Evolutionary conservation across 192 early-diverging fungal species (phyloP).

Genomic region (Backusella tarrabulga): DNA sequence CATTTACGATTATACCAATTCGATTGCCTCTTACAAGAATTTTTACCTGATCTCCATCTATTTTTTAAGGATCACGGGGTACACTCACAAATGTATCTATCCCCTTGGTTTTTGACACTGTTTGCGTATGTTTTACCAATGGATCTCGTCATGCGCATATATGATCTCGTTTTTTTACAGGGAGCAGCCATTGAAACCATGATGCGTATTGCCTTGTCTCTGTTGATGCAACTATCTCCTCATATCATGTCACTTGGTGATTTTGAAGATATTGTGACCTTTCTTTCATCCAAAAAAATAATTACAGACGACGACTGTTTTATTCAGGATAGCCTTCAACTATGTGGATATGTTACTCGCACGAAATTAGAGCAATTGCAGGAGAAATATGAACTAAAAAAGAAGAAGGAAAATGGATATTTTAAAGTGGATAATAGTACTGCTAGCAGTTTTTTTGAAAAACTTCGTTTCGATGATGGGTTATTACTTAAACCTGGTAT

Average conservation of each 20-base stretch:
- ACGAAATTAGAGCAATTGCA: not conserved
- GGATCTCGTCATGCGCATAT: constrained; percentile 82
- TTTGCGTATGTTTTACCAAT: constrained; percentile 98
- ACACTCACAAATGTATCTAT: constrained; percentile 85
- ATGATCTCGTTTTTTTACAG: constrained; percentile 90
- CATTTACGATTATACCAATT: constrained; percentile 89
- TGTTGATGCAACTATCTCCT: constrained; percentile 78
- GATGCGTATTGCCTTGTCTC: constrained; percentile 81
- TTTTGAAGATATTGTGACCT: constrained; percentile 84
- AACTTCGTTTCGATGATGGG: not conserved
- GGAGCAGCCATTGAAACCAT: constrained; percentile 82
- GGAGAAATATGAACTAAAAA: not conserved
- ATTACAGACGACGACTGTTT: constrained; percentile 47
- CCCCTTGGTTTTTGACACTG: constrained; percentile 95
- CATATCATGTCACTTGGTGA: constrained; percentile 62
- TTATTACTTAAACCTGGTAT: not conserved
- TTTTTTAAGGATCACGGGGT: constrained; percentile 77
- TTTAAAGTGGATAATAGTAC: not conserved
- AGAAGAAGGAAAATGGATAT: not conserved
- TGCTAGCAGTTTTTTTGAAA: not conserved
- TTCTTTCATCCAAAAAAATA: constrained; percentile 64
- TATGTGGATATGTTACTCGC: not conserved
- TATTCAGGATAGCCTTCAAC: constrained; percentile 55
- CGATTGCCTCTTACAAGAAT: constrained; percentile 68
- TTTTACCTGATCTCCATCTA: constrained; percentile 66